A percentile compares a stretch with the other conserved stretches of the same genome.
phyloP scores from a whole-genome alignment of 140 eudicot genomes.

The Ambrosia hybrid region DNA sequence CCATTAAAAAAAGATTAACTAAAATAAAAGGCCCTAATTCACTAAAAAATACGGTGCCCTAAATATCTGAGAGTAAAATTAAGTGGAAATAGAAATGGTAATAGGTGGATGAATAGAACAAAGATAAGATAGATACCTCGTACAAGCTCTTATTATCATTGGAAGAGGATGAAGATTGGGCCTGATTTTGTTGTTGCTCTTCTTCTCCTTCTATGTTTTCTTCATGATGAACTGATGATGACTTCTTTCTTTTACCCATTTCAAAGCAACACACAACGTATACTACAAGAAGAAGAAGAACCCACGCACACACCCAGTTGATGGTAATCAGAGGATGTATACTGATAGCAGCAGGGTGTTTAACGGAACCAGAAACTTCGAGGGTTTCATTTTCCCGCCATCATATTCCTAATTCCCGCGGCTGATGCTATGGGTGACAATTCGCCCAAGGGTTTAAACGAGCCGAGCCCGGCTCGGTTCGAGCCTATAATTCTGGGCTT shows the following conservation, averaged over 20 bases:
- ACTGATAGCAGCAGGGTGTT: neutral
- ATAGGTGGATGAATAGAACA: neutral
- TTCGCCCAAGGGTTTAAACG: no score
- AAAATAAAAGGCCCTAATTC: conserved; percentile 15
- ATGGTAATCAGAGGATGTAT: conserved; percentile 11
- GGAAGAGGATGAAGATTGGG: conserved; percentile 55
- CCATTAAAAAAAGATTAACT: neutral
- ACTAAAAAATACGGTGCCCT: conserved; percentile 9
- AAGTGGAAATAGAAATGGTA: neutral
- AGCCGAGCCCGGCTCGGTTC: no score
- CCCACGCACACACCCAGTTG: neutral
- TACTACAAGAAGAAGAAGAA: no score
- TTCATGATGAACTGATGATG: conserved; percentile 48
- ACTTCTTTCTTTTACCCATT: conserved; percentile 66
- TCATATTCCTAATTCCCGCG: conserved; percentile 27
- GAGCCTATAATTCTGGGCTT: no score
- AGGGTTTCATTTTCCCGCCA: conserved; percentile 26
- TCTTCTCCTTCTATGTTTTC: conserved; percentile 49
- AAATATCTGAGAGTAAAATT: neutral
- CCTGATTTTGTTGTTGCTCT: conserved; percentile 33
- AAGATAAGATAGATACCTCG: conserved; percentile 44
- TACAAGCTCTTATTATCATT: conserved; percentile 56
- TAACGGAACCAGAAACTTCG: neutral
- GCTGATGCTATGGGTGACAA: neutral
- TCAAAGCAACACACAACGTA: neutral